Base-by-base conservation (phyloP, 2,329 filamentous ascomycete species). In the Talaromyces sp. region DNA sequence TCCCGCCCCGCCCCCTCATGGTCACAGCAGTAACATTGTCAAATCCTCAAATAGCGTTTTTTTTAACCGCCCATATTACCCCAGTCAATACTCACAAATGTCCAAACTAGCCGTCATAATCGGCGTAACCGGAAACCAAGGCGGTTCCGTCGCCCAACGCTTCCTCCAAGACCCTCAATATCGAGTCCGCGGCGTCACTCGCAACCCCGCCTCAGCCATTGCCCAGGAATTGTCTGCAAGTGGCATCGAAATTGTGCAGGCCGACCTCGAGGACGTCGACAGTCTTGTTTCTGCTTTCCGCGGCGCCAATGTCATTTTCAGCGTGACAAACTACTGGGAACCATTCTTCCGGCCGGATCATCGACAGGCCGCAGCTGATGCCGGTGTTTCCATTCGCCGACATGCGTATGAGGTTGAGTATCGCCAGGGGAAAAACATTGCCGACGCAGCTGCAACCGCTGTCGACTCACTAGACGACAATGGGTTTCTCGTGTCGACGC, bases 111-210 rank as follows among this genome's bases (percentile, higher is more conserved):
- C 87, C 68, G 82, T 81, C 53, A 77, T 87, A 12, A 82, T 87
- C 66, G 85, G 85, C 28, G 81, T 84, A 50, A 87, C 85, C 27
- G 84, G 85, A 62, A 80, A 82, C 62, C 86, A 89, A 73, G 86
- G 86, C 56, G 81, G 83, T 63, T 83, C 82, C 7, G 78, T 87
- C 54, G 80, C 84, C 55, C 70, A 75, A 28, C 66, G 69, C 47
- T 69, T 83, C 23, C 75, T 82, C 9, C 65, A 69, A 28, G 73
- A 76, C 67, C 70, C 80, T 0, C 70, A 78, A 50, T 87, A 80
- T 76, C 69, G 74, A 7, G 75, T 88, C 50, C 82, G 85, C 34
- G 85, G 77, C 52, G 76, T 88, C 31, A 85, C 85, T 2, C 82
- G 86, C 56, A 76, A 85, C 63, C 65, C 74, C 3, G 69, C 71